Evolutionary conservation across 1,284 basidiomycete genomes (phyloP), one percentile per base, ranked within the genome.

Genomic region (Apiotrichum sp.): DNA sequence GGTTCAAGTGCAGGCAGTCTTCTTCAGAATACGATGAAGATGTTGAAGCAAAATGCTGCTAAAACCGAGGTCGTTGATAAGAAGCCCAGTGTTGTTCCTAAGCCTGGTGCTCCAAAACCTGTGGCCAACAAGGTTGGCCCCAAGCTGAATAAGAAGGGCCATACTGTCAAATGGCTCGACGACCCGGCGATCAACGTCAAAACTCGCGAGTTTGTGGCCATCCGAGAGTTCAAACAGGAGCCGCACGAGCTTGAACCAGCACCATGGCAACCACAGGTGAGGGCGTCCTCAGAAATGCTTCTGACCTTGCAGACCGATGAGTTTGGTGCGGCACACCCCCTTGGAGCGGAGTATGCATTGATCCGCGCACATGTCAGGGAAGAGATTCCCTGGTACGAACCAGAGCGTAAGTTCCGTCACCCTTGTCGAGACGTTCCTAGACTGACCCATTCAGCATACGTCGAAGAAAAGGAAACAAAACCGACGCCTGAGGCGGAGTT

Each of bases 361-460:
- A 22, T 22, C 22, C 22, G 22, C 22, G 22, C 22, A 22, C 22
- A 22, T 22, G 39, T 63, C 33, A 63, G 65, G 22, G 60, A 59
- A 35, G 56, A 44, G n/a, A 64, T 69, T 10, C 66, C 68, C 9
- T 74, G 72, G 72, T 67, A 66, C 48, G 65, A 68, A 39, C 70
- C 61, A 13, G 6, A 31, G 4, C 33, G 56, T 54, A 29, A 59
- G 58, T 13, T 11, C 14, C 33, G 22, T 35, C 10, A 6, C 14
- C 33, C 33, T 35, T 2, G 6, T 49, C 10, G 4, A 10, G 3
- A 11, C 35, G 4, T 3, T 49, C 10, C 52, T 44, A 10, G 40
- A 32, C 47, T 48, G 36, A 48, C 47, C 2, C 13, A 5, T 7
- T 1, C 50, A 47, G 50, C 47, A n/a, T 61, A 58, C 41, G 53